These are phyloP conservation scores for Fraxinus excelsior DNA, from an alignment of 257 asterid species.

Conservation along the genomic window DNA sequence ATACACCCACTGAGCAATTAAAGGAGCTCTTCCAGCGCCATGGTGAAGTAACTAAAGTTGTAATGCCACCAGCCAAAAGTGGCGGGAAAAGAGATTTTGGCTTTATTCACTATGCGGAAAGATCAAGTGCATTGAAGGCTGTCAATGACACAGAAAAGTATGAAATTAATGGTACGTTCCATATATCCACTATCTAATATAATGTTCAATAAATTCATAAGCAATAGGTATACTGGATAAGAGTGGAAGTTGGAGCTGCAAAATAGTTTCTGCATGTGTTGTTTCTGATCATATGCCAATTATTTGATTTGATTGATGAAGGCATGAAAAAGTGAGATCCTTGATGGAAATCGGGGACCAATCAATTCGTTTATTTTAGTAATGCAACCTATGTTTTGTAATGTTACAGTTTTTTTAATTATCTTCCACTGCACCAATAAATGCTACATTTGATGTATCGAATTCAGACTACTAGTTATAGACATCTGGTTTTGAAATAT, in stretches of 20 bases:
- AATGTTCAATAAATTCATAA: not conserved
- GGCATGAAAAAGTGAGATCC: not conserved
- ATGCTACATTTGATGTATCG: not conserved
- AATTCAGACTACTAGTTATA: not conserved
- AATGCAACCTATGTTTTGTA: too few relatives aligned
- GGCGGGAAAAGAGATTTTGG: constrained; percentile 96
- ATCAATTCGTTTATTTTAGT: not conserved
- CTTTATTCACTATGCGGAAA: constrained; percentile 89
- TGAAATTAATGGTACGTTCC: constrained; percentile 72
- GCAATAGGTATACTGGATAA: not conserved
- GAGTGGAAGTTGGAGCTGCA: not conserved
- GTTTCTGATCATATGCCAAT: not conserved
- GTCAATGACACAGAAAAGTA: constrained; percentile 80
- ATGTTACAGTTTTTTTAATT: not conserved
- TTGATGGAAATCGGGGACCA: not conserved
- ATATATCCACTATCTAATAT: not conserved
- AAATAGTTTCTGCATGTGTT: not conserved
- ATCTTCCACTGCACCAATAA: not conserved
- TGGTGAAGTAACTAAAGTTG: constrained; percentile 93
- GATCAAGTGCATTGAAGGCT: constrained; percentile 94
- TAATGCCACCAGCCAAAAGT: constrained; percentile 93
- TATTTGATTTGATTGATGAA: not conserved
- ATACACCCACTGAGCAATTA: constrained; percentile 72
- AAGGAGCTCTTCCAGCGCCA: constrained; percentile 84
- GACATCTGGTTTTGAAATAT: not conserved